Evolutionary conservation across 805 yeast species (phyloP), one percentile per base, ranked within the genome.

Genomic region (Hagleromyces aurorensis): DNA sequence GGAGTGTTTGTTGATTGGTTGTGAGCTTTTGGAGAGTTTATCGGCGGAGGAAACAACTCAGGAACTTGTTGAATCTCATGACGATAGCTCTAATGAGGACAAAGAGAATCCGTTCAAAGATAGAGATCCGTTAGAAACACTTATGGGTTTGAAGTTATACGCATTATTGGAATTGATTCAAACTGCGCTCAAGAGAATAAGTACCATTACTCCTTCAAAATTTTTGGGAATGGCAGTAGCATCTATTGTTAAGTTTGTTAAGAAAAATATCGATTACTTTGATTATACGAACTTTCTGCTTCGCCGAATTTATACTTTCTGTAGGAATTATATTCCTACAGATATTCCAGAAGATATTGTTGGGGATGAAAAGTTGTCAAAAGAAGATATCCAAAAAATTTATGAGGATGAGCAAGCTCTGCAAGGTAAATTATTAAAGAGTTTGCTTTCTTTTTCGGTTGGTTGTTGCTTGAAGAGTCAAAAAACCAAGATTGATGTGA

Each of bases 151-250:
- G 28, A 71, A 78, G 55, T 61, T 81, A 38, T 82, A 82, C 55
- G 62, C 75, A 19, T 44, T 83, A 6, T 62, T 77, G 34, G 94
- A 86, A 57, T 62, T 85, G 31, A 57, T 82, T 31, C 64, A 60
- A 11, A 62, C 73, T 23, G 70, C 76, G 23, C 50, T 82, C 44
- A 70, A 68, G 40, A 61, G 77, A 34, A 77, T 84, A 37, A 61
- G 64, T 21, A 81, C 94, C 0, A 51, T 72, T 12, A 75, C 78
- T 47, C 96, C 96, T 6, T 80, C 94, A 1, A 72, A 80, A 38
- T 86, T 82, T 47, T 59, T 87, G 26, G 67, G 79, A 1, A 78
- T 83, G 70, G 72, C 78, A 0, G 68, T 76, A 0, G 51, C 79
- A 1, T 65, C 85, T 0, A 52, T 77, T 20, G 56, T 78, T 30